Percentiles rank a stretch among this genome's conserved stretches.
phyloP scores from a whole-genome alignment of 352 stramenopile genomes.

The Phytophthora agathidicida region DNA sequence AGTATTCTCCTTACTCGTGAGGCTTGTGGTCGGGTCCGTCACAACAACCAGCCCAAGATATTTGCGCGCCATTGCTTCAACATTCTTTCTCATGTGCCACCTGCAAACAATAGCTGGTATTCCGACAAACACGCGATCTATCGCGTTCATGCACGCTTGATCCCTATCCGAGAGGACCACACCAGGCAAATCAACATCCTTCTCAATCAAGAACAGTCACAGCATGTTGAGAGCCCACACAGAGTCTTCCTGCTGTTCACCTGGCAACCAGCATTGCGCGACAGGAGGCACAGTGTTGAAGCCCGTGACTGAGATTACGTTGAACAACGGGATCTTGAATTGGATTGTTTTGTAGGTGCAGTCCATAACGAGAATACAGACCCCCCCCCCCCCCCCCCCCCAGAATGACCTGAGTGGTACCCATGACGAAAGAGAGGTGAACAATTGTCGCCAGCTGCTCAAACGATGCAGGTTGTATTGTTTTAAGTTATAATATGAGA shows the following conservation, averaged over 20 bases:
- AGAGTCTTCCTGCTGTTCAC: conserved; percentile 7
- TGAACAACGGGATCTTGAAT: conserved; percentile 9
- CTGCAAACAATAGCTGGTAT: neutral
- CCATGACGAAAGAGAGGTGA: too few species aligned
- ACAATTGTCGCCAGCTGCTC: too few species aligned
- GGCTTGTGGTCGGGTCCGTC: neutral
- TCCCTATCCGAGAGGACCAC: conserved; percentile 1
- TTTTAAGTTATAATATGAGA: too few species aligned
- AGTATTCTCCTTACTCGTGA: neutral
- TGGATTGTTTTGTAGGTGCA: conserved; percentile 16
- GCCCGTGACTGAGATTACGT: conserved; percentile 4
- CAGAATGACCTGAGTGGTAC: too few species aligned
- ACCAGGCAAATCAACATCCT: neutral
- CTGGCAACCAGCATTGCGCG: neutral
- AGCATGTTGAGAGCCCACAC: conserved; percentile 1
- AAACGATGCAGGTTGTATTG: too few species aligned
- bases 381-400: too few species aligned
- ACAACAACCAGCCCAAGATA: neutral
- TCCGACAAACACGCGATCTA: neutral
- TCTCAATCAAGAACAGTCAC: neutral
- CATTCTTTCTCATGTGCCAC: conserved; percentile 6
- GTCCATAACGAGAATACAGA: conserved; percentile 10
- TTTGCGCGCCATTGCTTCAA: neutral
- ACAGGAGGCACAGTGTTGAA: conserved; percentile 13
- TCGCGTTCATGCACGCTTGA: conserved; percentile 3